Conservation (phyloP, 345 rosid genomes). For the Camelina neglecta region DNA sequence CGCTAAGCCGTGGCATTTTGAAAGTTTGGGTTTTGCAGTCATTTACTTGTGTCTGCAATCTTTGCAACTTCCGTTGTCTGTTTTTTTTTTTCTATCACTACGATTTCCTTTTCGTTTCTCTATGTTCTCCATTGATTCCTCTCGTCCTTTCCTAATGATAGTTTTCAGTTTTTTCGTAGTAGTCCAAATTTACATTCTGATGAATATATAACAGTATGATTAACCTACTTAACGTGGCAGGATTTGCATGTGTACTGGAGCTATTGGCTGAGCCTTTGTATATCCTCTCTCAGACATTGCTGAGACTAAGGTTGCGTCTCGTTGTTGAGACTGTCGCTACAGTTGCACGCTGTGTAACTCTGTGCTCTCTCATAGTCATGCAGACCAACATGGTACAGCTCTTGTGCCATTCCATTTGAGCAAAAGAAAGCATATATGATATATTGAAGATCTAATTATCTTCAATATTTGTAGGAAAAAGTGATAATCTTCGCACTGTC, state of each 20-base stretch:
- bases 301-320: conserved; percentile 71
- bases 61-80: too few relatives aligned
- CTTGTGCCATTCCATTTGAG: conserved; percentile 12
- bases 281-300: conserved; percentile 85
- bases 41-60: not conserved
- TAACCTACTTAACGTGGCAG: conserved; percentile 50
- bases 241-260: conserved; percentile 85
- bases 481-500: conserved; percentile 70
- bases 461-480: conserved; percentile 59
- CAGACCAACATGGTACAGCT: conserved; percentile 63
- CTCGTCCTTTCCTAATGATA: not conserved
- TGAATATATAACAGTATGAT: not conserved
- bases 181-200: conserved; percentile 7
- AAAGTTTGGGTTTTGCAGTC: not conserved
- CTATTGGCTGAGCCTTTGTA: conserved; percentile 88
- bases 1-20: conserved; percentile 3
- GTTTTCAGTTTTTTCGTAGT: not conserved
- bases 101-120: too few relatives aligned
- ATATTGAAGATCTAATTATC: not conserved
- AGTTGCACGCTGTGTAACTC: conserved; percentile 67
- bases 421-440: not conserved
- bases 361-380: conserved; percentile 72
- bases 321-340: conserved; percentile 87
- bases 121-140: not conserved
- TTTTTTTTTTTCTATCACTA: too few relatives aligned